Percentiles rank a stretch among this genome's conserved stretches.
Evolutionary conservation across 2,329 filamentous ascomycete genomes (phyloP).

Genomic region (Macrophomina pseudophaseolina): DNA sequence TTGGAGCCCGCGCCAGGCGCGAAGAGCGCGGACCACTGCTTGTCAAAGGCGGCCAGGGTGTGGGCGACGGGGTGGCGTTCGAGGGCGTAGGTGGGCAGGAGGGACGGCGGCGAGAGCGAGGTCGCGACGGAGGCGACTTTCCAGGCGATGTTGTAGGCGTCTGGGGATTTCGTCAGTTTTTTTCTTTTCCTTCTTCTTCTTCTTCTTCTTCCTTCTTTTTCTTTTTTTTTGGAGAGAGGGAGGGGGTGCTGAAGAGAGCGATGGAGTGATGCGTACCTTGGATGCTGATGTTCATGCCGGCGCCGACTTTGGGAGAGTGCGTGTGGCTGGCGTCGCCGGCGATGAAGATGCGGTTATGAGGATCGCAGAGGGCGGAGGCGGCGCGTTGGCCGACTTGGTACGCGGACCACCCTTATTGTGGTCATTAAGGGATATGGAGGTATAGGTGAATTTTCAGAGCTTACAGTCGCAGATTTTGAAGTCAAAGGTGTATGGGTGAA

Average conservation of each 20-base stretch:
- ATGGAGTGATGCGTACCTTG: slow-evolving; percentile 42
- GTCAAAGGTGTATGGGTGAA: slow-evolving; percentile 47
- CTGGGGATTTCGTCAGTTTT: slow-evolving; percentile 34
- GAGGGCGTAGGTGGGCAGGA: background rate
- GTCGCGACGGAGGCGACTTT: slow-evolving; percentile 49
- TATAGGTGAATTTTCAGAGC: background rate
- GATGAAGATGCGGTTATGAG: slow-evolving; percentile 62
- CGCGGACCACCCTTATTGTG: slow-evolving; percentile 69
- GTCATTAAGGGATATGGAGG: background rate
- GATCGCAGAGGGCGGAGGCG: slow-evolving; percentile 58
- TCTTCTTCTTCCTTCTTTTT: too few relatives aligned
- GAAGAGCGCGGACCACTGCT: background rate
- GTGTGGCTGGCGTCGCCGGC: slow-evolving; percentile 71
- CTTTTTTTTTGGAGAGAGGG: background rate
- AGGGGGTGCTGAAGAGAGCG: background rate
- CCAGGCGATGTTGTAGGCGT: slow-evolving; percentile 64
- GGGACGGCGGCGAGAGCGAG: slow-evolving; percentile 43
- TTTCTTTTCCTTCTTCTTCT: too few relatives aligned
- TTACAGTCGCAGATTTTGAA: slow-evolving; percentile 11
- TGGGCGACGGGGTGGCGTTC: background rate
- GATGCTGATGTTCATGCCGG: slow-evolving; percentile 67
- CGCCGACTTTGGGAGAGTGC: slow-evolving; percentile 73
- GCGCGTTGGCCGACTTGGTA: slow-evolving; percentile 75
- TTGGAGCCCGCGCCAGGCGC: background rate
- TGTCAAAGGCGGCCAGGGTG: background rate